Base-by-base conservation (phyloP, 1,284 basidiomycete species). In the Sanghuangporus weigelae region DNA sequence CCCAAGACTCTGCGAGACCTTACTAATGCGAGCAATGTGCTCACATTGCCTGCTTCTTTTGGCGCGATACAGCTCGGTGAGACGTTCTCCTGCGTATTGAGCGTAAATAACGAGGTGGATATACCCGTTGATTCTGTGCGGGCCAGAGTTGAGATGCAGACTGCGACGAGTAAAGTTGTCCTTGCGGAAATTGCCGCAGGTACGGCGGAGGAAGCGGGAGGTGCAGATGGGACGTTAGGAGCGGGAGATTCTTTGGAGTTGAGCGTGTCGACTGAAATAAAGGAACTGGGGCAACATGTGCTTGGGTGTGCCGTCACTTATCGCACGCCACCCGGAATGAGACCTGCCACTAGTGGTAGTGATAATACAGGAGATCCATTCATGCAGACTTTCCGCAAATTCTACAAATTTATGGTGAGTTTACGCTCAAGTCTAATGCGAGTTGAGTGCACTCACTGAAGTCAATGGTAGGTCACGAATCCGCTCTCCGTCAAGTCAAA, bases 401-500 rank as follows among this genome's bases (percentile, higher is more conserved):
- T 92, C 75, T 92, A 94, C 77, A 95, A 93, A 73, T 95, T 95
- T 73, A 84, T 83, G 46, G 93, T 93, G 71, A 73, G 89, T 82
- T 40, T 38, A 19, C 19, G 62, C 49, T 2, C 19, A 21, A 7
- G 49, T 7, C 14, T 8, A 35, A 56, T 51, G 23, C 26, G 60
- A 39, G 57, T 62, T 54, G 35, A 31, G 62, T 57, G 38, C 61
- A 40, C 59, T 46, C 44, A 56, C 40, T 50, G 35, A 21, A 54
- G 19, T 19, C 57, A 19, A 62, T 50, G 42, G 14, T 68, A 94
- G 92, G 91, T 93, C 10, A 90, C 87, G 11, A 93, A 95, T 68
- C 93, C 93, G 0, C 77, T 96, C 6, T 91, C 91, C 0, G 93
- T 95, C 66, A 95, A 95, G 76, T 95, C 93, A 10, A 93, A 94